phyloP scores from a whole-genome alignment of 225 moss, liverwort and hornwort species.

The Sphagnum contortum region DNA sequence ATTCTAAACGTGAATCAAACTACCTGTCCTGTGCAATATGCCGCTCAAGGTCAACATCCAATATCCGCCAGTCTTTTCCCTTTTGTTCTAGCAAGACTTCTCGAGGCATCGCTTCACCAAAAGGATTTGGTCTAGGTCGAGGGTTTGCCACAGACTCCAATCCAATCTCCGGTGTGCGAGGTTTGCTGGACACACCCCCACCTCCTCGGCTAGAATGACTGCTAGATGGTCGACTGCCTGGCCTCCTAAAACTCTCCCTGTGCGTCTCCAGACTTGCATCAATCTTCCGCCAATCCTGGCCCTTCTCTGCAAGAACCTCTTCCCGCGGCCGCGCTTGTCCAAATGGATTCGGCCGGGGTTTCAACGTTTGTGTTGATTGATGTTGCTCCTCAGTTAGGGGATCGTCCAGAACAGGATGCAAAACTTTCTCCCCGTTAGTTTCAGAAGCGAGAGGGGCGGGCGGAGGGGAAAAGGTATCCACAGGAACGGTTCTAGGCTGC shows the following conservation, averaged over 20 bases:
- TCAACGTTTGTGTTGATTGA: constrained; percentile 46
- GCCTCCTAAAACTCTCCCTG: constrained; percentile 53
- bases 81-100: constrained; percentile 52
- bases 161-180: constrained; percentile 40
- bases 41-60: constrained; percentile 56
- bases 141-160: constrained; percentile 21
- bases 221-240: constrained; percentile 73
- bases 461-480: constrained; percentile 34
- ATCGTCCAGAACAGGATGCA: constrained; percentile 17
- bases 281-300: constrained; percentile 92
- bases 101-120: constrained; percentile 69
- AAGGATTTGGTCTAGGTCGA: constrained; percentile 57
- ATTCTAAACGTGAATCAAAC: too few species aligned
- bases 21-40: constrained; percentile 32
- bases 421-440: constrained; percentile 50
- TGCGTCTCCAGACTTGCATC: constrained; percentile 73
- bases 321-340: constrained; percentile 78
- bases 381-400: constrained; percentile 17
- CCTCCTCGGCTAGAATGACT: constrained; percentile 12
- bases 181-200: too few species aligned
- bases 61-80: constrained; percentile 59
- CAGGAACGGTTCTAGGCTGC: constrained; percentile 51
- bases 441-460: constrained; percentile 19
- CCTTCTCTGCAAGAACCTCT: constrained; percentile 94
- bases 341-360: constrained; percentile 68